phyloP scores from a whole-genome alignment of 2,329 filamentous ascomycete species.

The Colletotrichum sp. region DNA sequence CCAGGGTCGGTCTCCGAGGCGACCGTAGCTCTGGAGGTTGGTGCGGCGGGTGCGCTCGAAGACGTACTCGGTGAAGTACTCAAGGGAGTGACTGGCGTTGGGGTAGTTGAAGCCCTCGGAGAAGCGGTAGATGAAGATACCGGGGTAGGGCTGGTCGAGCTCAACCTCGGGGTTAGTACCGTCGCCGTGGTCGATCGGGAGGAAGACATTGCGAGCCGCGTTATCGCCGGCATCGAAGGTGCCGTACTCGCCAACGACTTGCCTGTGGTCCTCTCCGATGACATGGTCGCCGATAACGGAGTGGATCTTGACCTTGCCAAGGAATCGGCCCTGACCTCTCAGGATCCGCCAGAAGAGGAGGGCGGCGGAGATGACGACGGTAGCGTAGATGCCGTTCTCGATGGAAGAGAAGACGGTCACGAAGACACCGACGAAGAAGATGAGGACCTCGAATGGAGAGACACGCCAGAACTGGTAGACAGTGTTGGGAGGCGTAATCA shows the following conservation, averaged over 20 bases:
- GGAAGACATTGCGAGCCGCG: slow-evolving; percentile 77
- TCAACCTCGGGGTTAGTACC: slow-evolving; percentile 87
- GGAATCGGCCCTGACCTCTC: slow-evolving; percentile 81
- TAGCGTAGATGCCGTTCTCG: slow-evolving; percentile 91
- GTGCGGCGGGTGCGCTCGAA: slow-evolving; percentile 78
- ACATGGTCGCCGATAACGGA: slow-evolving; percentile 81
- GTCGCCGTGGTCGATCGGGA: slow-evolving; percentile 86
- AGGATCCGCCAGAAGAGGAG: slow-evolving; percentile 84
- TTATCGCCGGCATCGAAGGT: slow-evolving; percentile 53
- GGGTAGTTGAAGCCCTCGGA: slow-evolving; percentile 96
- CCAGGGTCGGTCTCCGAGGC: slow-evolving; percentile 85
- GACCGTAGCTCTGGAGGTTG: slow-evolving; percentile 68
- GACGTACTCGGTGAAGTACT: slow-evolving; percentile 74
- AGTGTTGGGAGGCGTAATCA: slow-evolving; percentile 89
- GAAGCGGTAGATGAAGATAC: slow-evolving; percentile 95
- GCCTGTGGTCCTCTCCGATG: slow-evolving; percentile 63
- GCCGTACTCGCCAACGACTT: slow-evolving; percentile 58
- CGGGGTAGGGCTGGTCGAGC: slow-evolving; percentile 83
- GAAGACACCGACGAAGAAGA: slow-evolving; percentile 92
- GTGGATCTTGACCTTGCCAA: slow-evolving; percentile 83
- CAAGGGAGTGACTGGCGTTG: slow-evolving; percentile 88
- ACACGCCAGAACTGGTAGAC: slow-evolving; percentile 96
- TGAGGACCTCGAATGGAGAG: slow-evolving; percentile 85
- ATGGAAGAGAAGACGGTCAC: slow-evolving; percentile 89
- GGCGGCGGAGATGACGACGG: slow-evolving; percentile 76